A percentile compares a stretch with the other conserved stretches of the same genome.
phyloP scores from a whole-genome alignment of 2,329 filamentous ascomycete species.

The Fusarium sp. region DNA sequence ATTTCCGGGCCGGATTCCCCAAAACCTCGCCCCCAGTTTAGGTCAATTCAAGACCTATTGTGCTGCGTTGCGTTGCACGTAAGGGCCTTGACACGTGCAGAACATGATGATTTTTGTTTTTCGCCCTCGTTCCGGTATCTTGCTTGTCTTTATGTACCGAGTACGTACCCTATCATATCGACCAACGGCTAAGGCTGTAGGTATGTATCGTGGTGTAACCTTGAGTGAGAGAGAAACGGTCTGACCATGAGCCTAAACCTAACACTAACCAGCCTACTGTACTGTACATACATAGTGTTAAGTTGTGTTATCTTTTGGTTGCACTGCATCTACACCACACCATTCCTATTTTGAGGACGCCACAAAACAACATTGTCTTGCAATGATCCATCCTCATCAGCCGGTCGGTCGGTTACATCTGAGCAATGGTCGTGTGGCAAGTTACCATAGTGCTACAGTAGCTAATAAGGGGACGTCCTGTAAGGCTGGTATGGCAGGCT shows the following conservation, averaged over 20 bases:
- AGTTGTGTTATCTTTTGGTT: not conserved
- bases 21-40: conserved; percentile 21
- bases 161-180: not conserved
- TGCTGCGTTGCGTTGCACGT: conserved; percentile 3
- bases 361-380: conserved; percentile 10
- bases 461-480: not conserved
- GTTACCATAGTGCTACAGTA: not conserved
- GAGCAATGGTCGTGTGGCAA: not conserved
- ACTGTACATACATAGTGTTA: conserved; percentile 4
- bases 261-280: too few species aligned
- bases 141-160: not conserved
- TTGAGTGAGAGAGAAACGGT: not conserved
- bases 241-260: conserved; percentile 1
- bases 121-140: conserved; percentile 2
- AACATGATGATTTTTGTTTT: not conserved
- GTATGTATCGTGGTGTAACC: conserved; percentile 3
- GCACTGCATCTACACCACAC: conserved; percentile 1
- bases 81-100: conserved; percentile 13
- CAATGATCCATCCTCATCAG: conserved; percentile 2
- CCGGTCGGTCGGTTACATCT: not conserved
- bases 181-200: not conserved
- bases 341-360: conserved; percentile 25
- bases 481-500: conserved; percentile 2
- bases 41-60: conserved; percentile 16
- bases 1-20: conserved; percentile 37